Conservation (phyloP, 108 stramenopile species). For the Skeletonema menzelii region DNA sequence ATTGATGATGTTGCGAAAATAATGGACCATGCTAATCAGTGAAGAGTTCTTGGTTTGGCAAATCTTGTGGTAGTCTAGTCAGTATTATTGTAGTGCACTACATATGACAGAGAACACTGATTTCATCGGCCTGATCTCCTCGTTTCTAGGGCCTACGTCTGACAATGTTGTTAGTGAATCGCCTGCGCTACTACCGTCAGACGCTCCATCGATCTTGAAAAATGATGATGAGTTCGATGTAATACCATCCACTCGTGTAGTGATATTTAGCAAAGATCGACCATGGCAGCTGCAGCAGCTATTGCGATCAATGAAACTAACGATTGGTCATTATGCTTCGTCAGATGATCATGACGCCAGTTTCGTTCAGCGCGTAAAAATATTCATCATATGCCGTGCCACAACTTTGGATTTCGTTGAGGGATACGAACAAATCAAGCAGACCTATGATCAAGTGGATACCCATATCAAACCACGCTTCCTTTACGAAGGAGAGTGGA, state of each 20-base stretch:
- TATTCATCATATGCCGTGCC: conserved; percentile 20
- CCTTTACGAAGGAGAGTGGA: conserved; percentile 11
- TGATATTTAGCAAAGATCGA: conserved; percentile 57
- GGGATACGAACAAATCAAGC: conserved; percentile 13
- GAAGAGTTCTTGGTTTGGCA: no score
- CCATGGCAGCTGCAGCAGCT: conserved; percentile 52
- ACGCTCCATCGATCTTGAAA: background rate
- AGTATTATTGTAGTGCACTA: background rate
- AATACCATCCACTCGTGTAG: conserved; percentile 12
- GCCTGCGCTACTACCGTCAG: no score
- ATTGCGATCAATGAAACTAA: conserved; percentile 33
- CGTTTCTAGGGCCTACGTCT: conserved; percentile 11
- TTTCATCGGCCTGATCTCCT: conserved; percentile 25
- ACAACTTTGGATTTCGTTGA: conserved; percentile 1
- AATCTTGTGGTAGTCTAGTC: no score
- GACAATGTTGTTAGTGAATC: background rate
- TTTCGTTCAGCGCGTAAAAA: background rate
- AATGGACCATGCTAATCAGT: no score
- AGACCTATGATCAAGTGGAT: conserved; percentile 12
- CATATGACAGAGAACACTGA: background rate
- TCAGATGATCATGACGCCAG: background rate
- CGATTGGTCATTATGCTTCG: background rate
- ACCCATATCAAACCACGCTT: background rate
- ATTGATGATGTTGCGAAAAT: no score
- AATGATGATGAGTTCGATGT: background rate